Evolutionary conservation across 139 green algal species (phyloP), one percentile per base, ranked within the genome.

Genomic region (Coelastrella sp.): DNA sequence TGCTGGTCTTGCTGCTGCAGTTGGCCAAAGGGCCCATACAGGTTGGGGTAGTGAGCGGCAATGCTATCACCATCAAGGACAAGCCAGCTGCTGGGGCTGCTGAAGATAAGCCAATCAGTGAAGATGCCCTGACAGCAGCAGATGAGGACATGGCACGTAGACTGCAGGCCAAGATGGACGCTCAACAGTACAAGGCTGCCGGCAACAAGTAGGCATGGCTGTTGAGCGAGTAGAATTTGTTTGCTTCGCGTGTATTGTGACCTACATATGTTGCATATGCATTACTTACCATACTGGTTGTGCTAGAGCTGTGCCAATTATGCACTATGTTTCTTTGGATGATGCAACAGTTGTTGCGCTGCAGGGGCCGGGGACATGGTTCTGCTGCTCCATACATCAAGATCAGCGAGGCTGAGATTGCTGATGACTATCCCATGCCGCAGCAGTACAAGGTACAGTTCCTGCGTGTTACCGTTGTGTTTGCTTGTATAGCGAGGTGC

Each of bases 381-480:
- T n/a, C 38, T 3, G 82, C n/a, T 60, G 66, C 43, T 7, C 45
- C 85, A 37, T 99, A 98, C 90, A 94, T 98, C 87, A 93, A 95
- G 60, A 96, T 99, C 84, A 93, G 82, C n/a, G 93, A 97, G 80
- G 84, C 86, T 45, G 96, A 99, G 89, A 98, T 99, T 83, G 96
- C 95, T 17, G 92, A 98, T 74, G 96, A 99, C 88, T 99, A 99
- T 86, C 96, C 96, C 9, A 59, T 92, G 62, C 96, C 96, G 3
- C 79, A 63, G n/a, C 89, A 95, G 40, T 98, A 98, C 90, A 85
- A 90, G 75, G 75, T 82, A 34, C 40, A 32, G n/a, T n/a, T n/a
- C n/a, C n/a, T n/a, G n/a, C n/a, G n/a, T n/a, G n/a, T n/a, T n/a
- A n/a, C n/a, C n/a, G n/a, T n/a, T n/a, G n/a, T n/a, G n/a, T n/a